phyloP scores from a whole-genome alignment of 108 stramenopile genomes.

The Chaetoceros tenuissimus region DNA sequence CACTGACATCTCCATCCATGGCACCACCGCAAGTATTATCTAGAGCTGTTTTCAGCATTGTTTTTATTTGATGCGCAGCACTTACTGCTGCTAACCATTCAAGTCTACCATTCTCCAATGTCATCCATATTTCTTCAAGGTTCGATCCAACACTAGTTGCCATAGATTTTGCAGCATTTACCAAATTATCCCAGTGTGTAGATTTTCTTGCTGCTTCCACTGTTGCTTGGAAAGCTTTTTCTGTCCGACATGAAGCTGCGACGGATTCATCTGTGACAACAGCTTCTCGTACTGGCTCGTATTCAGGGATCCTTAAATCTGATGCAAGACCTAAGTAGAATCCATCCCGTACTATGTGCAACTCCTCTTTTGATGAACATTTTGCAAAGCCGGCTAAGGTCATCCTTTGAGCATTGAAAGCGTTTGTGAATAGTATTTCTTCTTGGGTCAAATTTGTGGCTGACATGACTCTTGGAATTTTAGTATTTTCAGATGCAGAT shows the following conservation, averaged over 20 bases:
- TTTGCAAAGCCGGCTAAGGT: conserved; percentile 51
- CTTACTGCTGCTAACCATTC: conserved; percentile 40
- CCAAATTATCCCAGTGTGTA: conserved; percentile 23
- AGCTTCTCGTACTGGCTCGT: conserved; percentile 28
- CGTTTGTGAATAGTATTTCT: conserved; percentile 37
- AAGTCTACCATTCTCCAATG: conserved; percentile 37
- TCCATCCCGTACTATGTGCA: conserved; percentile 46
- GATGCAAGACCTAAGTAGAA: conserved; percentile 58
- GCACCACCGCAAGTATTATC: conserved; percentile 23
- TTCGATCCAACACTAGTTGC: conserved; percentile 33
- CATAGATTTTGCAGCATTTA: conserved; percentile 20
- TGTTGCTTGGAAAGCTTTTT: conserved; percentile 25
- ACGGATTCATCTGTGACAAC: conserved; percentile 31
- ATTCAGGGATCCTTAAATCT: conserved; percentile 62
- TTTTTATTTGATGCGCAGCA: conserved; percentile 43
- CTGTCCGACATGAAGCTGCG: conserved; percentile 16
- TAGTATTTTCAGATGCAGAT: too few relatives aligned
- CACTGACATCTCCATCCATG: conserved; percentile 43
- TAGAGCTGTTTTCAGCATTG: conserved; percentile 36
- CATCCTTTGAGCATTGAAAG: conserved; percentile 47
- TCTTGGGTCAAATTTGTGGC: conserved; percentile 21
- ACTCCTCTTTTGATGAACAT: conserved; percentile 37
- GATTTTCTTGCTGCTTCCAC: conserved; percentile 32
- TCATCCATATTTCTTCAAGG: conserved; percentile 42
- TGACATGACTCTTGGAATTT: not conserved